A percentile compares a stretch with the other conserved stretches of the same genome.
Conservation (phyloP, 768 basidiomycete genomes). For the Leccinum imitatum region DNA sequence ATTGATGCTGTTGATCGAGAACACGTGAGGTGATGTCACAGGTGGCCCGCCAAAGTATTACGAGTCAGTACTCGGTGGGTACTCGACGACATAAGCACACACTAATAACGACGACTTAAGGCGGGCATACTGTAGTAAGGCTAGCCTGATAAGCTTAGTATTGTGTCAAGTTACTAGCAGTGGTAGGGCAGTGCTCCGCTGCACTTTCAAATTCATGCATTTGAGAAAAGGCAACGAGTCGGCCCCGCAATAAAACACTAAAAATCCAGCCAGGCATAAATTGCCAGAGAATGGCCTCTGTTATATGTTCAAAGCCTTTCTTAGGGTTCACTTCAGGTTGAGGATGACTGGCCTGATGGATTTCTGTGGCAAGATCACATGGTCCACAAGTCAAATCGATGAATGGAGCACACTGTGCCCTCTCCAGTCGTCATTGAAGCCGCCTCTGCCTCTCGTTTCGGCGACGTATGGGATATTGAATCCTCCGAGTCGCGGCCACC, state of each 20-base stretch:
- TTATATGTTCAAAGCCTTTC: neutral
- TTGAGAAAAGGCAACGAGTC: no score
- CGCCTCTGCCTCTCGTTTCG: neutral
- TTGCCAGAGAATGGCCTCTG: neutral
- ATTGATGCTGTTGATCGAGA: conserved; percentile 16
- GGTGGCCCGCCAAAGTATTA: neutral
- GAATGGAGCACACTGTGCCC: neutral
- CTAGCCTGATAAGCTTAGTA: no score
- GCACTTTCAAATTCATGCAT: no score
- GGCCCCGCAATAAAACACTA: no score
- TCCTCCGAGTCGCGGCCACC: neutral
- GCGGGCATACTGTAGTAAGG: no score
- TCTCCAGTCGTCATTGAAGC: neutral
- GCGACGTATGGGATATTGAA: neutral
- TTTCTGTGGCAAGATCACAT: neutral
- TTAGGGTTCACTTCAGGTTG: neutral
- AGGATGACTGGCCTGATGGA: neutral
- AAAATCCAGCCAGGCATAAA: no score
- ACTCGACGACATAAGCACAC: neutral
- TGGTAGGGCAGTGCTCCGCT: no score
- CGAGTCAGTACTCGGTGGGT: neutral
- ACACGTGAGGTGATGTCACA: conserved; percentile 25
- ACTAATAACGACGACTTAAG: neutral
- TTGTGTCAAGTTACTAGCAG: no score
- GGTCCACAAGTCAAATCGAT: neutral